Conservation (phyloP, 2,329 filamentous ascomycete species). For the Colletotrichum gloeosporioides region DNA sequence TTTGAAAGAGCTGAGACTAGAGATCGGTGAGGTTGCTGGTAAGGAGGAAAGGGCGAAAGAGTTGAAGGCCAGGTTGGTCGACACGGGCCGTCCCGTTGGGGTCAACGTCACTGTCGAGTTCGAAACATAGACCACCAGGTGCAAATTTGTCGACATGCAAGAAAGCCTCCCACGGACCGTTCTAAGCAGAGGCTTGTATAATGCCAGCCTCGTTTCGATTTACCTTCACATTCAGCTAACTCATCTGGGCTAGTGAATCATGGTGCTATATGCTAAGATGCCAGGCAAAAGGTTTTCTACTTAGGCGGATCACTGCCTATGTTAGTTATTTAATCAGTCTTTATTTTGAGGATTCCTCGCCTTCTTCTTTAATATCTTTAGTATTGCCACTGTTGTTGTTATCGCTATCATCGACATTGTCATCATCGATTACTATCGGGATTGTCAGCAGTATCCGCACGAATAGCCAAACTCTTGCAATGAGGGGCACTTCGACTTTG, state of each 20-base stretch:
- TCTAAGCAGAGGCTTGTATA: too few relatives aligned
- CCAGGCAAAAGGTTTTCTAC: too few relatives aligned
- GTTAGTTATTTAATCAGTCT: too few relatives aligned
- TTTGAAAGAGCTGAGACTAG: not conserved
- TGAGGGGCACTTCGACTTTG: not conserved
- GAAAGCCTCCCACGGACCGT: not conserved
- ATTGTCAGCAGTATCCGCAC: not conserved
- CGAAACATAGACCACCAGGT: not conserved
- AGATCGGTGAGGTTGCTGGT: not conserved
- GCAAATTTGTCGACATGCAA: not conserved
- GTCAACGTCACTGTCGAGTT: accelerated
- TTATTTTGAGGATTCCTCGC: too few relatives aligned
- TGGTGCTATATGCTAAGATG: too few relatives aligned
- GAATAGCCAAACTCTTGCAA: not conserved
- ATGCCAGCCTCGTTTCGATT: not conserved
- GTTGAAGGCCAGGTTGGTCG: not conserved
- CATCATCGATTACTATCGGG: not conserved
- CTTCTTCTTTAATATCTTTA: not conserved
- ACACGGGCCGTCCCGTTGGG: not conserved
- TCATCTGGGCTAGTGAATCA: not conserved
- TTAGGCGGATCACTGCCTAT: too few relatives aligned
- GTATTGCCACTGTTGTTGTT: accelerated
- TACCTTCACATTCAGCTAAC: not conserved
- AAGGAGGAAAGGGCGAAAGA: not conserved
- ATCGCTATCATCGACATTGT: not conserved